Conservation (phyloP, 2,329 filamentous ascomycete genomes). For the Catunica adiposa region DNA sequence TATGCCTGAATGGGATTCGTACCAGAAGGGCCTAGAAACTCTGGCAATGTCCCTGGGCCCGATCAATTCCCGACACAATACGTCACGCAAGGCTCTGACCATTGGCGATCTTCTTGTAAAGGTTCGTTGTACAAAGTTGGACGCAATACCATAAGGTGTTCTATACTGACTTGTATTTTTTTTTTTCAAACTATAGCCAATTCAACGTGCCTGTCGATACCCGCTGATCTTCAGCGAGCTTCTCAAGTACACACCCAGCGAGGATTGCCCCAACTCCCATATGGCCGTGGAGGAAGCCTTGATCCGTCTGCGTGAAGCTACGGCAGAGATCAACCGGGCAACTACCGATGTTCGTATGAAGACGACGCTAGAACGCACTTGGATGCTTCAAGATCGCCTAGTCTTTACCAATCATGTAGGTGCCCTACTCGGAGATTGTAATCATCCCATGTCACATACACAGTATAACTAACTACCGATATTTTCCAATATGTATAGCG, state of each 20-base stretch:
- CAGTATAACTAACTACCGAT: neutral
- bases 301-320: constrained; percentile 54
- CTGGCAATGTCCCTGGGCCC: constrained; percentile 61
- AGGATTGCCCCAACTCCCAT: constrained; percentile 71
- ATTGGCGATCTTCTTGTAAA: constrained; percentile 83
- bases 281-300: constrained; percentile 62
- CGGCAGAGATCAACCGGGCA: constrained; percentile 67
- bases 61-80: constrained; percentile 43
- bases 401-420: constrained; percentile 55
- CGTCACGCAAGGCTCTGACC: constrained; percentile 59
- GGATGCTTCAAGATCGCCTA: constrained; percentile 69
- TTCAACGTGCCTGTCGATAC: constrained; percentile 84
- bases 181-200: constrained; percentile 48
- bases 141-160: neutral
- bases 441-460: too few species aligned
- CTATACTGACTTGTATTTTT: constrained; percentile 1
- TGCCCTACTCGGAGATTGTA: constrained; percentile 7
- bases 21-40: constrained; percentile 73
- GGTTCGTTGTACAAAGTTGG: constrained; percentile 27
- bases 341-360: constrained; percentile 59
- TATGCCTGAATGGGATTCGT: constrained; percentile 58
- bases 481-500: constrained; percentile 21
- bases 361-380: constrained; percentile 60
- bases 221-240: constrained; percentile 74
- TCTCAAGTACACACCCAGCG: constrained; percentile 64